Conservation (phyloP, 495 filamentous ascomycete genomes). For the Aspergillus taichungensis region DNA sequence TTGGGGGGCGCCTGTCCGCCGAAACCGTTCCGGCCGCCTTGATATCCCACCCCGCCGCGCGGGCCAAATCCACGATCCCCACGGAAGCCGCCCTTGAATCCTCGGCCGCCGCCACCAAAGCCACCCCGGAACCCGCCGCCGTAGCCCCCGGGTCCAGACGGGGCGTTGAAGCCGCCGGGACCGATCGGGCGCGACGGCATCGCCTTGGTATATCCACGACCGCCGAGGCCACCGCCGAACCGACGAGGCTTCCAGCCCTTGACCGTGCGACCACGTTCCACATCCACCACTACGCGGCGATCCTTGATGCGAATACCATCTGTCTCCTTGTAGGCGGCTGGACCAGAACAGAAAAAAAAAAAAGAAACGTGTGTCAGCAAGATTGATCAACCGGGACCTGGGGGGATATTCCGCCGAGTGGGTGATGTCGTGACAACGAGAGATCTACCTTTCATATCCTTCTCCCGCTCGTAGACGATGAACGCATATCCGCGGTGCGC, state of each 20-base stretch:
- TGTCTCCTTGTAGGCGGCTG: conserved; percentile 75
- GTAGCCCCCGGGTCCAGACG: conserved; percentile 58
- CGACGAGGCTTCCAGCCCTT: conserved; percentile 90
- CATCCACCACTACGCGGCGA: conserved; percentile 85
- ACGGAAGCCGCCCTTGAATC: conserved; percentile 52
- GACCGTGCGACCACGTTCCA: conserved; percentile 91
- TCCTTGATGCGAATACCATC: conserved; percentile 92
- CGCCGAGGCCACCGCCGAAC: conserved; percentile 85
- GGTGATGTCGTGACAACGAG: conserved; percentile 6
- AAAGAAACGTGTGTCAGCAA: conserved; percentile 26
- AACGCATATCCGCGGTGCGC: conserved; percentile 89
- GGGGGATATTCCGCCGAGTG: background rate
- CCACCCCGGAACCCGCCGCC: conserved; percentile 60
- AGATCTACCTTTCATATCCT: conserved; percentile 96
- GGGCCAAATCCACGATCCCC: conserved; percentile 51
- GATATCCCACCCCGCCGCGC: conserved; percentile 52
- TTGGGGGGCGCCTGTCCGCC: conserved; percentile 61
- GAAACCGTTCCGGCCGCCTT: conserved; percentile 51
- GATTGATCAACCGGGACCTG: conserved; percentile 4
- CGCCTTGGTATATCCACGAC: conserved; percentile 85
- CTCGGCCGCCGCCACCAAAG: conserved; percentile 40
- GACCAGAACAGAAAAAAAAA: conserved; percentile 12
- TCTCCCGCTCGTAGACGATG: conserved; percentile 92
- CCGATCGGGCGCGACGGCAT: conserved; percentile 62
- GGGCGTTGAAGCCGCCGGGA: conserved; percentile 45